Evolutionary conservation across 1,284 basidiomycete genomes (phyloP), one percentile per base, ranked within the genome.

Genomic region (Agroathelia rolfsii): DNA sequence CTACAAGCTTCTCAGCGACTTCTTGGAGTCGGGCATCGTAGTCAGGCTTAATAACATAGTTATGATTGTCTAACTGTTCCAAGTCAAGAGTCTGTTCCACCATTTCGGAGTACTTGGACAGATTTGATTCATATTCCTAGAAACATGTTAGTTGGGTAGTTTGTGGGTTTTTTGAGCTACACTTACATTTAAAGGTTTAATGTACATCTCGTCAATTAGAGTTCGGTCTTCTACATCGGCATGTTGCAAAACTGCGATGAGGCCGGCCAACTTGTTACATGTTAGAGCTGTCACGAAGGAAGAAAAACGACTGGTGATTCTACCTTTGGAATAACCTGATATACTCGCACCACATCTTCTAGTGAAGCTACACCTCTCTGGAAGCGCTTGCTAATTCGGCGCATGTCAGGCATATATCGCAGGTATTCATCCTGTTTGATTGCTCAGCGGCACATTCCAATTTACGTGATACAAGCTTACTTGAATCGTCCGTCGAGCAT

Each of bases 61-160:
- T 86, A 58, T 97, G 89, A 11, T 67, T 61, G 50, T 81, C 62
- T 6, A 96, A 68, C 45, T 94, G 81, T 28, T 83, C 76, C 12
- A 97, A 72, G 49, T 99, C 95, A 26, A 98, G 74, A 0, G 94
- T 97, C 38, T 87, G 79, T 55, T 97, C 90, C 3, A 98, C 93
- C 82, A 98, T 92, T 46, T 93, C 87, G 4, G 73, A 67, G 46
- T 93, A 93, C 49, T 89, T 87, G 8, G 66, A 64, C 3, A 95
- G 68, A 36, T 64, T 76, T 0, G 53, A 56, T 16, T 72, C 62
- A 44, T 73, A 69, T 46, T 79, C 67, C 85, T 90, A 43, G 1
- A 23, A 15, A 31, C 12, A 16, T 14, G 16, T 28, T 19, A 23
- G 19, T 20, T 13, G 41, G 24, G 23, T 36, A 7, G 24, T 12